Evolutionary conservation across 371 early-diverging fungal genomes (phyloP).

Genomic region (Nematocida major): DNA sequence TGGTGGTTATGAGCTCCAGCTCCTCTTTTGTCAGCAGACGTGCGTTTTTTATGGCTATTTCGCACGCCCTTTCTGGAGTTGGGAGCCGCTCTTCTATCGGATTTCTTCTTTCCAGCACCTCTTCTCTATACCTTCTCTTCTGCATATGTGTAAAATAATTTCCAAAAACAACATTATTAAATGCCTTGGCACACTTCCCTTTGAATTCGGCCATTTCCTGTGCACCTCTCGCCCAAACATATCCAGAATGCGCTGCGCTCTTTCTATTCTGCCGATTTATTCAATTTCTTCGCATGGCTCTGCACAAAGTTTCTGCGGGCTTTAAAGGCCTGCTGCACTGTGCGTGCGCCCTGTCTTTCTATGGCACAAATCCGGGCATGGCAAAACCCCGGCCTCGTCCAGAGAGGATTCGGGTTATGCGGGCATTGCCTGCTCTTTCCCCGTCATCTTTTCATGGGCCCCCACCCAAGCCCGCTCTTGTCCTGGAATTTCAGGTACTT

Average conservation of each 20-base stretch:
- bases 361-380: too few relatives aligned
- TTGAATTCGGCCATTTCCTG: background rate
- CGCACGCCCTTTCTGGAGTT: background rate
- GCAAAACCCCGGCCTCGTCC: background rate
- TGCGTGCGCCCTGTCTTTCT: too few relatives aligned
- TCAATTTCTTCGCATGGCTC: too few relatives aligned
- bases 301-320: too few relatives aligned
- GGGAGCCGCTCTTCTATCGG: background rate
- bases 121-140: constrained; percentile 27
- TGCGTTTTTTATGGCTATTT: background rate
- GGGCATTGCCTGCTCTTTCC: background rate
- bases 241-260: too few relatives aligned
- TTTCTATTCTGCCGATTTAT: too few relatives aligned
- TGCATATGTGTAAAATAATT: background rate
- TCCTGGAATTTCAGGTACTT: constrained; percentile 46
- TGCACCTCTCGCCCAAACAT: too few relatives aligned
- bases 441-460: constrained; percentile 21
- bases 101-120: background rate
- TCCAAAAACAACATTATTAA: constrained; percentile 18
- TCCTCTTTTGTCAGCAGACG: constrained; percentile 33
- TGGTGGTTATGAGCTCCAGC: background rate
- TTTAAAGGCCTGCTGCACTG: too few relatives aligned
- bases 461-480: constrained; percentile 35
- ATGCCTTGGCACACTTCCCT: background rate
- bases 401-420: background rate